Evolutionary conservation across 768 basidiomycete genomes (phyloP), one percentile per base, ranked within the genome.

Genomic region (Psilocybe cyanescens): DNA sequence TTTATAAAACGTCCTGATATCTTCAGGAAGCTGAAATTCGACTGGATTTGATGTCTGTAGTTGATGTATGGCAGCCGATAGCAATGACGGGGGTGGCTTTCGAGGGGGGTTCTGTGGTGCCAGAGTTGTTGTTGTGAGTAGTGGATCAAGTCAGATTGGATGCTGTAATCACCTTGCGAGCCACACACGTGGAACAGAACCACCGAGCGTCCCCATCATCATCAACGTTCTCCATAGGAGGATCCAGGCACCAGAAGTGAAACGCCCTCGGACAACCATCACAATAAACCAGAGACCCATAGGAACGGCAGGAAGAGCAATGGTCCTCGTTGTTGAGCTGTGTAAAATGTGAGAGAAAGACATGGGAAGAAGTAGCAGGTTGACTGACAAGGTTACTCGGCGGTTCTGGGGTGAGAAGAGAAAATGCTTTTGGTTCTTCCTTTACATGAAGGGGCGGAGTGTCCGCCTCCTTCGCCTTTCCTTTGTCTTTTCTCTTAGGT

Each of bases 261-360:
- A 97, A 99, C 6, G 95, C 94, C 65, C 91, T 81, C 37, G 97
- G 94, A 73, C 97, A 99, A 17, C 96, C 95, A 74, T 99, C 97
- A 75, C 97, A 99, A 73, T 97, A 99, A 17, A 99, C 86, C 62
- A 99, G 83, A 47, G 91, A 86, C 51, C 97, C 97, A 65, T 78
- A 78, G 28, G 89, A 92, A 68, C 89, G 87, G 73, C 92, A 94
- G 16, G 92, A 85, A 63, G 91, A 93, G 71, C 92, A 94, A 69
- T 94, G 90, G 71, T 94, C 92, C 71, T 94, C 87, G 74, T 94
- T 93, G 68, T 78, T 78, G 55, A 82, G 71, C 81, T 85, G 50
- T 50, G 57, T 53, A 41, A 9, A 16, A 57, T 56, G 55, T 65
- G 39, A 54, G 61, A 59, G 51, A 65, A 37, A 60, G 45, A 35